These are phyloP conservation scores for Eucalyptus erythrocorys DNA, from an alignment of 345 rosid genomes.

Conservation along the genomic window DNA sequence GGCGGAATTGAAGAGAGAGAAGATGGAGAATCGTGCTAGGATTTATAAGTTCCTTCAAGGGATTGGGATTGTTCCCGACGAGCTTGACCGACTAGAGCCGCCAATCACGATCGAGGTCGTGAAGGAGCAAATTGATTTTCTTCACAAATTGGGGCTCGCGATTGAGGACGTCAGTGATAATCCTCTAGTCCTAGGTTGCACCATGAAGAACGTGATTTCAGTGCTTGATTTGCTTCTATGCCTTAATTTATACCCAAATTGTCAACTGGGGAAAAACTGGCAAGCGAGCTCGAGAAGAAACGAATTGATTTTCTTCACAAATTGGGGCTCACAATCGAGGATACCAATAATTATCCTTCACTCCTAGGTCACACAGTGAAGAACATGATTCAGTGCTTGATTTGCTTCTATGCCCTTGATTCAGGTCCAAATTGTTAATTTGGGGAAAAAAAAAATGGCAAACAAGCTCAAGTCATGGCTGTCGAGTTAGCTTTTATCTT, in stretches of 20 bases:
- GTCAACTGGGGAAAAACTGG: background rate
- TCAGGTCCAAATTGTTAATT: background rate
- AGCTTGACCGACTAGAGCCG: slow-evolving; percentile 1
- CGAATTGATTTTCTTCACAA: slow-evolving; percentile 66
- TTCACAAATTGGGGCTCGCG: slow-evolving; percentile 54
- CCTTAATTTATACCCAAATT: background rate
- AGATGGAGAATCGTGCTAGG: too few species aligned
- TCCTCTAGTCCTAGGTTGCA: slow-evolving; percentile 79
- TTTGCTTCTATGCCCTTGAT: background rate
- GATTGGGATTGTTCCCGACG: too few species aligned
- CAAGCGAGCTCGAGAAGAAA: slow-evolving; percentile 7
- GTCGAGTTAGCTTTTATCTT: background rate
- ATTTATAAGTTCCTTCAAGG: too few species aligned
- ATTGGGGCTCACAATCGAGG: slow-evolving; percentile 62
- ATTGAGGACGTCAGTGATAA: slow-evolving; percentile 69
- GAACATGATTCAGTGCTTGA: slow-evolving; percentile 46
- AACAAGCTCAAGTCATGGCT: background rate
- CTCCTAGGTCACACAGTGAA: slow-evolving; percentile 86
- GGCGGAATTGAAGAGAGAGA: too few species aligned
- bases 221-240: background rate
- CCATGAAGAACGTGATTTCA: slow-evolving; percentile 80
- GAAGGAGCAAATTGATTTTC: slow-evolving; percentile 67
- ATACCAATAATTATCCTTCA: slow-evolving; percentile 70
- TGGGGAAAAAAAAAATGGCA: background rate
- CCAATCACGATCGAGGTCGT: too few species aligned